Evolutionary conservation across 441 rosid genomes (phyloP).

Genomic region (Corymbia calophylla): DNA sequence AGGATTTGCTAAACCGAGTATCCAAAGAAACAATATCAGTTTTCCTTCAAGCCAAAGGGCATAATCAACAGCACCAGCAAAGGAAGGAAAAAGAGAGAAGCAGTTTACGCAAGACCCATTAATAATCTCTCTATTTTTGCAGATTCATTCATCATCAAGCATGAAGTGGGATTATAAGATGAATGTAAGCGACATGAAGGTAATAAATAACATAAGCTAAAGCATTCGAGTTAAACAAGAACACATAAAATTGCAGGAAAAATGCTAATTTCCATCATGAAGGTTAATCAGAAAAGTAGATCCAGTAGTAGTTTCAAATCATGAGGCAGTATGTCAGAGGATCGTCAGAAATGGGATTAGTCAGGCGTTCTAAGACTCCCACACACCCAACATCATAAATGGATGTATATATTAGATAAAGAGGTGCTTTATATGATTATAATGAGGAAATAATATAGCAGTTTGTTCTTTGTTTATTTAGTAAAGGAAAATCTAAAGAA

Average conservation of each 20-base stretch:
- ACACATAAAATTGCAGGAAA: neutral
- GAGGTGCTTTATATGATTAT: neutral
- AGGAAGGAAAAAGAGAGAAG: neutral
- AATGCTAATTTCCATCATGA: neutral
- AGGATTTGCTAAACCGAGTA: constrained; percentile 83
- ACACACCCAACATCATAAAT: neutral
- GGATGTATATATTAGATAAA: neutral
- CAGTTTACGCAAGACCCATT: neutral
- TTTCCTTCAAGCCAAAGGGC: neutral
- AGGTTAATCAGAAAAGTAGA: neutral
- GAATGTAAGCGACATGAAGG: neutral
- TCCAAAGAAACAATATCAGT: constrained; percentile 7
- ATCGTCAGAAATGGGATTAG: neutral
- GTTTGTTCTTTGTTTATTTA: neutral
- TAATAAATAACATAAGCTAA: neutral
- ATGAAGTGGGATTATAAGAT: neutral
- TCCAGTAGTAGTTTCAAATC: neutral
- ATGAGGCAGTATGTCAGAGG: neutral
- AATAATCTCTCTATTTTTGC: neutral
- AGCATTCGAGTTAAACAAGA: neutral
- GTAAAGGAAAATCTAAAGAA: neutral
- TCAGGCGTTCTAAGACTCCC: neutral
- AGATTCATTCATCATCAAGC: neutral
- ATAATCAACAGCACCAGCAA: neutral
- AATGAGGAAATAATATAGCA: neutral